A percentile compares a stretch with the other conserved stretches of the same genome.
phyloP scores from a whole-genome alignment of 2,329 filamentous ascomycete genomes.

The Sporothrix protearum region DNA sequence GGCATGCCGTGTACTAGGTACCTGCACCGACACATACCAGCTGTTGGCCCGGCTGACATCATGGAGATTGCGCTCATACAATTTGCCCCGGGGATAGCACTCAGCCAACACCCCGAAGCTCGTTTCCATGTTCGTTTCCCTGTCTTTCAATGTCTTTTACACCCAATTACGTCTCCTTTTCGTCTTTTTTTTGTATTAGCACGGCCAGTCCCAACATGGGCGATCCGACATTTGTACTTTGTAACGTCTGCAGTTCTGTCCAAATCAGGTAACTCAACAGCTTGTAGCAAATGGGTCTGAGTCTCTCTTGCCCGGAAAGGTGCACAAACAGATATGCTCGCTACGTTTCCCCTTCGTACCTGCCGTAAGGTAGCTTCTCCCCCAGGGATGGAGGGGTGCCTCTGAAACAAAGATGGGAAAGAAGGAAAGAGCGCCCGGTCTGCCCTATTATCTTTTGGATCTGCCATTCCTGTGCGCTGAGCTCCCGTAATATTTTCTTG shows the following conservation, averaged over 20 bases:
- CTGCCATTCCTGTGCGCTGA: slow-evolving; percentile 2
- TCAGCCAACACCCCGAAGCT: slow-evolving; percentile 5
- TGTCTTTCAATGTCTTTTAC: neutral
- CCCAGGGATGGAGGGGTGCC: neutral
- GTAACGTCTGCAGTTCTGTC: neutral
- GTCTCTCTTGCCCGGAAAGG: slow-evolving; percentile 4
- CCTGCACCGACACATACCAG: slow-evolving; percentile 9
- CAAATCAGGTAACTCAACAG: neutral
- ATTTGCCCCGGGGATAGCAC: slow-evolving; percentile 7
- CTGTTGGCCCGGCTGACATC: slow-evolving; percentile 10
- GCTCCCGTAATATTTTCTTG: slow-evolving; percentile 9
- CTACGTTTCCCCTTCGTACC: neutral
- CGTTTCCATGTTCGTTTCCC: neutral
- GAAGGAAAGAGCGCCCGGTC: neutral
- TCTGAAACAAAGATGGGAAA: slow-evolving; percentile 10
- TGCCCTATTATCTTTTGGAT: neutral
- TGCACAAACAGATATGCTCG: neutral
- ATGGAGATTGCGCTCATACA: slow-evolving; percentile 3
- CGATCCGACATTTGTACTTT: neutral
- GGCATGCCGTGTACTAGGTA: neutral
- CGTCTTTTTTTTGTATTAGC: neutral
- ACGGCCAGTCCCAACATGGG: neutral
- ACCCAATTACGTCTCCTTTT: neutral
- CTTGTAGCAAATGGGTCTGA: neutral
- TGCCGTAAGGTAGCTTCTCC: neutral